These are phyloP conservation scores for Sporisorium graminicola DNA, from an alignment of 1,284 basidiomycete species.

Conservation along the genomic window DNA sequence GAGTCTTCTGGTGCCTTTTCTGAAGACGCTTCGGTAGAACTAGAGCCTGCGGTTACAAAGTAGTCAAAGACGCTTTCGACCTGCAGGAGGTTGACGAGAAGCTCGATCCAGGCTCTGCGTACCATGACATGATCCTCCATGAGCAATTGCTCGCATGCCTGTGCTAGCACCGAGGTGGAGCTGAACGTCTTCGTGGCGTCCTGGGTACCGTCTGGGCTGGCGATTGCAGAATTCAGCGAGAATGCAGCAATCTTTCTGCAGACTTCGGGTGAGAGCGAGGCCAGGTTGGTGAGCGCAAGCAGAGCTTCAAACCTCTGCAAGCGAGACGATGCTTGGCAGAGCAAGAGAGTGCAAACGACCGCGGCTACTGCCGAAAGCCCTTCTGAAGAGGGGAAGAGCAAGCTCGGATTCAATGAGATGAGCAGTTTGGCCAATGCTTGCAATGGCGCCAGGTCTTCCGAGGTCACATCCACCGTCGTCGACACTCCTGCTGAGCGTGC, in stretches of 20 bases:
- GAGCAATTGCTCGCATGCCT: constrained; percentile 73
- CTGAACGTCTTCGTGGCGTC: constrained; percentile 4
- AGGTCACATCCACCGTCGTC: constrained; percentile 8
- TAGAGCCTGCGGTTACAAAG: constrained; percentile 9
- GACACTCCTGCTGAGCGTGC: constrained; percentile 7
- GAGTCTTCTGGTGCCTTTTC: background rate
- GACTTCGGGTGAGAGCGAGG: constrained; percentile 73
- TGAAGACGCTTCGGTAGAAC: background rate
- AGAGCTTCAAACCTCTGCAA: constrained; percentile 90
- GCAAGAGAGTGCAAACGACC: constrained; percentile 44
- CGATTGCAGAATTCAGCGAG: background rate
- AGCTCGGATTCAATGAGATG: constrained; percentile 88
- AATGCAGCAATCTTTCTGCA: constrained; percentile 70
- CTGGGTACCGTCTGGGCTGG: background rate
- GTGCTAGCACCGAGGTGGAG: constrained; percentile 22
- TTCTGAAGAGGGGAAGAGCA: constrained; percentile 79
- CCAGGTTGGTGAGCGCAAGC: constrained; percentile 95
- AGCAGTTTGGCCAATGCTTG: constrained; percentile 93
- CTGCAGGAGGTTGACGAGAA: constrained; percentile 90
- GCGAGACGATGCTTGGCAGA: constrained; percentile 73
- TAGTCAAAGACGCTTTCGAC: constrained; percentile 75
- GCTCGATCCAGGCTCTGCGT: constrained; percentile 86
- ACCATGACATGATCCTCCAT: constrained; percentile 85
- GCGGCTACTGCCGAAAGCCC: constrained; percentile 29
- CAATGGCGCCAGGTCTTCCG: constrained; percentile 77